Conservation (phyloP, 768 basidiomycete species). For the Dentipellis sp. region DNA sequence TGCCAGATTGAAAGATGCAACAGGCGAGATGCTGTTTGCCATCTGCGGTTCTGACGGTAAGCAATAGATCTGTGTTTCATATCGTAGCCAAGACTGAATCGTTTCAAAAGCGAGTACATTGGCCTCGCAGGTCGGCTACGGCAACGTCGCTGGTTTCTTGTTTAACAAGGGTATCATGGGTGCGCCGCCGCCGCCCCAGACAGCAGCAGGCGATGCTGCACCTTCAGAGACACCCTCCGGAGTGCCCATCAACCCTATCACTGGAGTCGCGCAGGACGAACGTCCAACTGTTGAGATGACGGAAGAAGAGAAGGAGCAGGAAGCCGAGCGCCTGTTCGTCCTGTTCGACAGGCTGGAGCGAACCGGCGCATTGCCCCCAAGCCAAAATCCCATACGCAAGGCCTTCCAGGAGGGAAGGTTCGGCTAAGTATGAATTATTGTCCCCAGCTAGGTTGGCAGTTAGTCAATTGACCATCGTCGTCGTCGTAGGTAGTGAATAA, state of each 20-base stretch:
- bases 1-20: conserved; percentile 56
- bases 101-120: conserved; percentile 48
- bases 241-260: conserved; percentile 71
- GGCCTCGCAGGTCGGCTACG: conserved; percentile 82
- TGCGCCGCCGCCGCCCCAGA: conserved; percentile 32
- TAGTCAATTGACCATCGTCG: too few relatives aligned
- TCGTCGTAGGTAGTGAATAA: background rate
- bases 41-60: conserved; percentile 72
- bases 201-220: conserved; percentile 17
- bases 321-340: conserved; percentile 87
- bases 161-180: conserved; percentile 82
- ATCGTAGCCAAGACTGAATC: background rate
- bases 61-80: conserved; percentile 1
- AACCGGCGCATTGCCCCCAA: conserved; percentile 56
- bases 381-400: conserved; percentile 64
- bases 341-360: conserved; percentile 85
- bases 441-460: too few relatives aligned
- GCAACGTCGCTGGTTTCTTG: conserved; percentile 90
- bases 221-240: conserved; percentile 26
- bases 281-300: conserved; percentile 58
- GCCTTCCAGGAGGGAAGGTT: conserved; percentile 45
- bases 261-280: conserved; percentile 49
- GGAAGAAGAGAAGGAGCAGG: conserved; percentile 89
- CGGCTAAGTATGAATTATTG: conserved; percentile 9
- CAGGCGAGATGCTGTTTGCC: conserved; percentile 83